Base-by-base conservation (phyloP, 2,329 filamentous ascomycete genomes). In the Grosmannia clavigera region DNA sequence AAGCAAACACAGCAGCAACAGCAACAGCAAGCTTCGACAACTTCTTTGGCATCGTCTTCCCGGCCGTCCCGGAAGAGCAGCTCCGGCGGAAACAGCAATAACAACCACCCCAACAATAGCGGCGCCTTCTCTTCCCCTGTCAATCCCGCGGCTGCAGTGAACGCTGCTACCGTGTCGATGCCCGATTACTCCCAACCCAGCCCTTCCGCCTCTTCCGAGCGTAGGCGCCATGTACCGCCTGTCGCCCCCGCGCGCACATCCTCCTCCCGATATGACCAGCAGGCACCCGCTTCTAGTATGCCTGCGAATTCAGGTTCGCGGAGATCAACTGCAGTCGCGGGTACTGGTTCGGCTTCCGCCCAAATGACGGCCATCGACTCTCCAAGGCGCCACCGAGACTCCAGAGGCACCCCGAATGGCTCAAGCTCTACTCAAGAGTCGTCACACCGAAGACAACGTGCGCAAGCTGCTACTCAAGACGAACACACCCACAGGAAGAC, bases 231-330 rank as follows among this genome's bases (percentile, higher is more conserved):
- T 73, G 59, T 29, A 2, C 81, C 87, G 58, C 86, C 88, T 29
- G 80, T 89, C 66, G 85, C 87, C 60, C 91, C 88, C 55, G 88
- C 89, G 43, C 83, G 91, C 68, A 92, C 88, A 9, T 95, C 91
- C 16, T 94, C 90, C 52, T 87, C 84, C 64, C 82, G 84, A 65
- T 79, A 75, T 71, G 69, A 64, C 68, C 73, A 67, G 66, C 72
- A 54, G 22, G 25, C 51, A 3, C 35, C 63, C 14, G 53, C 58
- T 40, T 27, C 52, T 5, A 22, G 55, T 9, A 58, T 33, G 11
- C 56, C 57, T 5, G 14, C 60, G 5, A 55, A 59, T 1, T 69
- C 75, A 19, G 73, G 68, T 65, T 74, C 78, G 33, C 73, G 78
- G 59, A 75, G 78, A 66, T 69, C 43, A 4, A 19, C 54, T 19